Percentiles rank a stretch among this genome's conserved stretches.
Conservation (phyloP, 805 yeast genomes). For the Cyberlindnera samutprakarnensis region DNA sequence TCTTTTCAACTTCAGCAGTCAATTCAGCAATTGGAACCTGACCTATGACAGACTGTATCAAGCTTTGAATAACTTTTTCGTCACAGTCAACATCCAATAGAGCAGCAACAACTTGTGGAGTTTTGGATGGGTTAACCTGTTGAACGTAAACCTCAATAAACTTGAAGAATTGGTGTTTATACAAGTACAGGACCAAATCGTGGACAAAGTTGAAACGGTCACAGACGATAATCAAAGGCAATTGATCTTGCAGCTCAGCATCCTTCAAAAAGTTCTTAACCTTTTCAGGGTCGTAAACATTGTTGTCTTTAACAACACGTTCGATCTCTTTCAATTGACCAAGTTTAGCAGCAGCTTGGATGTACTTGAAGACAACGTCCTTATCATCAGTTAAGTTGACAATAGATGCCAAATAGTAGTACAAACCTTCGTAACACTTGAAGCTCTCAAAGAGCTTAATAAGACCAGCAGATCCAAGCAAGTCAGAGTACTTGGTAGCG, state of each 20-base stretch:
- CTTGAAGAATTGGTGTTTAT: slow-evolving; percentile 93
- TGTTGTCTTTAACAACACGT: slow-evolving; percentile 90
- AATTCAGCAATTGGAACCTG: slow-evolving; percentile 88
- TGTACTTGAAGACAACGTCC: slow-evolving; percentile 92
- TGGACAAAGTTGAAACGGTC: slow-evolving; percentile 89
- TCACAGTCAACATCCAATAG: slow-evolving; percentile 96
- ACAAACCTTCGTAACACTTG: slow-evolving; percentile 87
- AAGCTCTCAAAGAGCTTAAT: slow-evolving; percentile 91
- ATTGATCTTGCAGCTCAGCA: slow-evolving; percentile 86
- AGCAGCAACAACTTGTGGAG: slow-evolving; percentile 96
- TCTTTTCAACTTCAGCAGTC: slow-evolving; percentile 91
- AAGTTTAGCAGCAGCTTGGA: slow-evolving; percentile 85
- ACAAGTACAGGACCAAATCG: slow-evolving; percentile 86
- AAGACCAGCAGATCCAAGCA: slow-evolving; percentile 78
- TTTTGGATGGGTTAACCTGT: slow-evolving; percentile 91
- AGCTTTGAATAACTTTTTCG: slow-evolving; percentile 72
- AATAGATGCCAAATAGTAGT: slow-evolving; percentile 86
- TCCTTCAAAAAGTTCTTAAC: slow-evolving; percentile 96
- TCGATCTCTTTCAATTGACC: slow-evolving; percentile 93
- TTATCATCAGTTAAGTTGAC: slow-evolving; percentile 92
- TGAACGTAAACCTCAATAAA: slow-evolving; percentile 97
- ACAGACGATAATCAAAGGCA: slow-evolving; percentile 93
- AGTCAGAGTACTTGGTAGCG: slow-evolving; percentile 91
- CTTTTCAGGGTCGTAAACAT: slow-evolving; percentile 91
- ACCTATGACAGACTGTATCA: slow-evolving; percentile 81